Conservation (phyloP, 148 eudicot genomes). For the Spergularia marina region DNA sequence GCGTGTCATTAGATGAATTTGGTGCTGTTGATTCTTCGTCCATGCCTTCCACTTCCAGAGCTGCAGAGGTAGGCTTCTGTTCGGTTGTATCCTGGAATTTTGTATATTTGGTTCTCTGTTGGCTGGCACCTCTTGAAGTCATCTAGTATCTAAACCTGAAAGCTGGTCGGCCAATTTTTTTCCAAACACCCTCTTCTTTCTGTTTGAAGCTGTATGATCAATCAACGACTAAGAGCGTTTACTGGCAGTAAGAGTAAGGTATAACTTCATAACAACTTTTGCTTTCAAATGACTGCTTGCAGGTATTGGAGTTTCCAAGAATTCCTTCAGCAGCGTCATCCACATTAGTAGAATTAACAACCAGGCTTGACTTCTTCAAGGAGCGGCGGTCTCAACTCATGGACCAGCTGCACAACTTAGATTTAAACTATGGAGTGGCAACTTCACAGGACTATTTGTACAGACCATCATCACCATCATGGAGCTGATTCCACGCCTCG, state of each 20-base stretch:
- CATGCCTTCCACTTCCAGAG: slow-evolving; percentile 57
- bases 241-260: not conserved
- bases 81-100: not conserved
- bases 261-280: not conserved
- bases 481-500: slow-evolving; percentile 53
- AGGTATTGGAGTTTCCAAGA: slow-evolving; percentile 71
- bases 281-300: slow-evolving; percentile 13
- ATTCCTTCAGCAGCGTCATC: slow-evolving; percentile 71
- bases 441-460: slow-evolving; percentile 62
- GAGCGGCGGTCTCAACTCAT: slow-evolving; percentile 93
- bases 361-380: slow-evolving; percentile 97
- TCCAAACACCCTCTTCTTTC: not conserved
- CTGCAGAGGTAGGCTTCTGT: slow-evolving; percentile 51
- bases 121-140: not conserved
- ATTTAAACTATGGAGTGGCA: slow-evolving; percentile 59
- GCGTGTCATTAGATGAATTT: slow-evolving; percentile 54
- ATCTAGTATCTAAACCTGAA: no score
- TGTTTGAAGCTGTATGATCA: not conserved
- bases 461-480: slow-evolving; percentile 76
- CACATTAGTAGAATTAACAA: slow-evolving; percentile 85
- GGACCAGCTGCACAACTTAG: slow-evolving; percentile 97
- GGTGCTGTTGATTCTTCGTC: slow-evolving; percentile 69
- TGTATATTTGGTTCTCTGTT: not conserved
- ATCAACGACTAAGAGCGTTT: not conserved
- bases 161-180: no score